A percentile compares a stretch with the other conserved stretches of the same genome.
Conservation (phyloP, 2,329 filamentous ascomycete genomes). For the Alternaria brassicae region DNA sequence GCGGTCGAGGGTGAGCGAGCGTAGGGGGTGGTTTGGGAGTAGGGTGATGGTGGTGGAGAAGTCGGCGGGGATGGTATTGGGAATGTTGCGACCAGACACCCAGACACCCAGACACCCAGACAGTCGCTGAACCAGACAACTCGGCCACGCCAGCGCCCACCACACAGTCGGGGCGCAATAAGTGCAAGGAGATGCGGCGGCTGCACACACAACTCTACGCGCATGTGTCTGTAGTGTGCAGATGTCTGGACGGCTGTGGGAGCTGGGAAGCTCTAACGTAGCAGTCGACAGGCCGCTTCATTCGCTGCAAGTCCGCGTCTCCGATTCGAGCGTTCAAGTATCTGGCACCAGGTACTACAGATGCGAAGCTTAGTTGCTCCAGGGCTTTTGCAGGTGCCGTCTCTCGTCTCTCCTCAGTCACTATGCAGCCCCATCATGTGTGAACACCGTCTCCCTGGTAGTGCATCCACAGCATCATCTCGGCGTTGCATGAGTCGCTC, state of each 20-base stretch:
- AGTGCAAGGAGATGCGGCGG: neutral
- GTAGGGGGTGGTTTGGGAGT: conserved; percentile 23
- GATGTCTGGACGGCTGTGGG: conserved; percentile 9
- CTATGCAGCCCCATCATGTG: neutral
- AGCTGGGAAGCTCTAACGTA: conserved; percentile 9
- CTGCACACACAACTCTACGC: neutral
- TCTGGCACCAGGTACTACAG: neutral
- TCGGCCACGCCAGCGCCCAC: conserved; percentile 9
- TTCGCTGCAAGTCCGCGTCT: conserved; percentile 33
- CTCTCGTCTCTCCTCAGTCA: neutral
- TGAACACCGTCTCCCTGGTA: neutral
- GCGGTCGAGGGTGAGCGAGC: conserved; percentile 29
- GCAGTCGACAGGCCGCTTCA: conserved; percentile 16
- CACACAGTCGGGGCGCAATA: neutral
- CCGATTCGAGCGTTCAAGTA: conserved; percentile 26
- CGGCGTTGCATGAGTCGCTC: conserved; percentile 9
- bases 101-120: conserved; percentile 11
- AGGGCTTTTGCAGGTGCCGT: neutral
- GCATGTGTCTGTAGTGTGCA: conserved; percentile 6
- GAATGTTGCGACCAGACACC: conserved; percentile 16
- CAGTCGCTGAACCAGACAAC: conserved; percentile 10
- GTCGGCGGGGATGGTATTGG: conserved; percentile 27
- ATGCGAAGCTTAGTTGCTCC: neutral
- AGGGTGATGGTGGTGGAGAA: conserved; percentile 19
- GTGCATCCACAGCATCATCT: conserved; percentile 6